A percentile compares a stretch with the other conserved stretches of the same genome.
Evolutionary conservation across 1,284 basidiomycete genomes (phyloP).

Genomic region (Hypsizygus ulmarius): DNA sequence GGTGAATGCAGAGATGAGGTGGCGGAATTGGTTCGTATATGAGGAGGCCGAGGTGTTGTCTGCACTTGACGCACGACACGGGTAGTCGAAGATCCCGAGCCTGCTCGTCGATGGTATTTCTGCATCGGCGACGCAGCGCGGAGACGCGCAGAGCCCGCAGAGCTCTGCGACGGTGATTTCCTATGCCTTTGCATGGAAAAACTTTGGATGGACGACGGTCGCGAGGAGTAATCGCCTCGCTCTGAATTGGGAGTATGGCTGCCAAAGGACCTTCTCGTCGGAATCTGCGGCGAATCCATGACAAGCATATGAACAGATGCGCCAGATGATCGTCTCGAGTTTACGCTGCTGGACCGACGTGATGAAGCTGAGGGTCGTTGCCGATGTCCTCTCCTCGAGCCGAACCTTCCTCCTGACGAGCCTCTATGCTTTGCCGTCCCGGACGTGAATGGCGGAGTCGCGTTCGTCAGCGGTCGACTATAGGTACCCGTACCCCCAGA

Average conservation of each 20-base stretch:
- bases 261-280: slow-evolving; percentile 63
- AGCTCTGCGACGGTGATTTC: slow-evolving; percentile 75
- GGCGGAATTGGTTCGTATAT: slow-evolving; percentile 68
- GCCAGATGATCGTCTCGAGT: slow-evolving; percentile 71
- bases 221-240: slow-evolving; percentile 65
- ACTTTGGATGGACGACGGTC: slow-evolving; percentile 74
- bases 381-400: slow-evolving; percentile 37
- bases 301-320: slow-evolving; percentile 60
- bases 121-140: slow-evolving; percentile 66
- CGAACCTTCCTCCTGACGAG: slow-evolving; percentile 28
- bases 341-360: slow-evolving; percentile 77
- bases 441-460: slow-evolving; percentile 19
- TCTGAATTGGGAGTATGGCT: slow-evolving; percentile 79
- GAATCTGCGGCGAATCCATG: slow-evolving; percentile 58
- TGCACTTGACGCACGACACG: slow-evolving; percentile 69
- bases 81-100: slow-evolving; percentile 69
- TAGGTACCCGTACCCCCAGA: slow-evolving; percentile 13
- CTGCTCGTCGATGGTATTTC: slow-evolving; percentile 67
- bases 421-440: slow-evolving; percentile 49
- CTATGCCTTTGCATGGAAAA: slow-evolving; percentile 61
- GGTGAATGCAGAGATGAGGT: slow-evolving; percentile 73
- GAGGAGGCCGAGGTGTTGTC: slow-evolving; percentile 40
- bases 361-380: slow-evolving; percentile 70
- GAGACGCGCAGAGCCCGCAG: slow-evolving; percentile 61
- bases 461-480: slow-evolving; percentile 14